Percentiles rank a stretch among this genome's conserved stretches.
Conservation (phyloP, 345 rosid species). For the Camelina sativa region DNA sequence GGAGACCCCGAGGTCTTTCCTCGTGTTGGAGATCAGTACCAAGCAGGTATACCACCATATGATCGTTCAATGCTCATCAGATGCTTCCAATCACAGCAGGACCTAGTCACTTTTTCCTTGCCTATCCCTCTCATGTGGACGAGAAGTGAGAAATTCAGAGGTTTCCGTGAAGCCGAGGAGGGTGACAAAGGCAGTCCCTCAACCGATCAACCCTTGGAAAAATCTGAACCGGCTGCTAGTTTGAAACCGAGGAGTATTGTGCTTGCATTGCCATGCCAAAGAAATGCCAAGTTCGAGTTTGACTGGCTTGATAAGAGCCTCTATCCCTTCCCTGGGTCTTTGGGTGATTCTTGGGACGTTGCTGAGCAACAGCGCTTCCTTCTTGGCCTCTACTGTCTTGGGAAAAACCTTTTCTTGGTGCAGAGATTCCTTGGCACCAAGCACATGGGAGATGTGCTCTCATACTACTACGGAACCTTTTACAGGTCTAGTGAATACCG, state of each 20-base stretch:
- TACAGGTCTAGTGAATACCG: conserved; percentile 57
- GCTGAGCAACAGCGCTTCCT: conserved; percentile 60
- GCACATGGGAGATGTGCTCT: conserved; percentile 62
- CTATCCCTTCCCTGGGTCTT: conserved; percentile 59
- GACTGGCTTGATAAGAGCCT: conserved; percentile 43
- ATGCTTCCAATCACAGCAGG: conserved; percentile 30
- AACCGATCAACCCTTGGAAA: not conserved
- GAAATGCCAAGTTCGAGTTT: conserved; percentile 44
- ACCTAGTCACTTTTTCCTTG: conserved; percentile 40
- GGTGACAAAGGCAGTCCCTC: conserved; percentile 3
- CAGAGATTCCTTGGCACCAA: conserved; percentile 63
- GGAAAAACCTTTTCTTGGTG: conserved; percentile 63
- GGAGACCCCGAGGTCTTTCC: conserved; percentile 57
- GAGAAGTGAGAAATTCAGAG: conserved; percentile 49
- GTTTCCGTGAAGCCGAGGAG: conserved; percentile 43
- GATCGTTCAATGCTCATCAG: conserved; percentile 42
- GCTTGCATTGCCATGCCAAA: conserved; percentile 43
- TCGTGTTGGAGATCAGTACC: conserved; percentile 64
- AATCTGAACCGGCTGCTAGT: conserved; percentile 18
- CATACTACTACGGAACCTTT: conserved; percentile 73
- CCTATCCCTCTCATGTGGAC: conserved; percentile 65
- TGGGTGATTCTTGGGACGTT: conserved; percentile 54
- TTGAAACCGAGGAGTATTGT: conserved; percentile 43
- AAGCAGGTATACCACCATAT: conserved; percentile 51
- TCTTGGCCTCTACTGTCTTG: conserved; percentile 74